A percentile compares a stretch with the other conserved stretches of the same genome.
phyloP scores from a whole-genome alignment of 2,329 filamentous ascomycete genomes.

The Paracorniculantispora psalliotae region DNA sequence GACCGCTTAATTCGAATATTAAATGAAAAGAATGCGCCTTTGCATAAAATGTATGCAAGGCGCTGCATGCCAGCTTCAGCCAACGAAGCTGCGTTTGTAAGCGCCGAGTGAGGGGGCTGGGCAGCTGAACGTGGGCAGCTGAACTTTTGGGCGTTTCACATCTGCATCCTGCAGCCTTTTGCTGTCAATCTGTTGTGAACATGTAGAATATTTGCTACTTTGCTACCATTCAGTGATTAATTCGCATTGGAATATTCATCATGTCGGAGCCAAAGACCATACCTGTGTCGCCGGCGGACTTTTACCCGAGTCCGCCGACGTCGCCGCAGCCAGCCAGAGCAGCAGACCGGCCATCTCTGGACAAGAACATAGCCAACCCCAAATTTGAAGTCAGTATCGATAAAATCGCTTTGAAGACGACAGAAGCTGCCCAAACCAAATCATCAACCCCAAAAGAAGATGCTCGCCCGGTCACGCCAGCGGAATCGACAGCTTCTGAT shows the following conservation, averaged over 20 bases:
- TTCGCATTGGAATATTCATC: neutral
- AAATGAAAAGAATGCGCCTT: neutral
- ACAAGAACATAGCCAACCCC: neutral
- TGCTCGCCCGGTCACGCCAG: neutral
- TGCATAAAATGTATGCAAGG: neutral
- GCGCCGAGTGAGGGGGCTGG: conserved; percentile 6
- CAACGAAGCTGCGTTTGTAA: conserved; percentile 4
- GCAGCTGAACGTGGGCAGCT: neutral
- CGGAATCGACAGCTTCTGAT: neutral
- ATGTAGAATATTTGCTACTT: neutral
- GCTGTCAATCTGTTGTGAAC: neutral
- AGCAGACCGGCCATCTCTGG: neutral
- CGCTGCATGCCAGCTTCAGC: neutral
- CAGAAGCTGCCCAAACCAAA: neutral
- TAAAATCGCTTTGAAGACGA: no score
- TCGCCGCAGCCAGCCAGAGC: neutral
- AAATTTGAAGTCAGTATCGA: neutral
- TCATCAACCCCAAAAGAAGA: neutral
- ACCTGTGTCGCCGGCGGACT: neutral
- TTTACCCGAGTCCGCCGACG: conserved; percentile 5
- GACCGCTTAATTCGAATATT: no score
- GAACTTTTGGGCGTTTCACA: neutral
- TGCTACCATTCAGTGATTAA: neutral
- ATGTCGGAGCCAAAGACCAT: neutral
- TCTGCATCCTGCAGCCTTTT: neutral